Evolutionary conservation across 1,284 basidiomycete genomes (phyloP).

Genomic region (Cryptococcus sp.): DNA sequence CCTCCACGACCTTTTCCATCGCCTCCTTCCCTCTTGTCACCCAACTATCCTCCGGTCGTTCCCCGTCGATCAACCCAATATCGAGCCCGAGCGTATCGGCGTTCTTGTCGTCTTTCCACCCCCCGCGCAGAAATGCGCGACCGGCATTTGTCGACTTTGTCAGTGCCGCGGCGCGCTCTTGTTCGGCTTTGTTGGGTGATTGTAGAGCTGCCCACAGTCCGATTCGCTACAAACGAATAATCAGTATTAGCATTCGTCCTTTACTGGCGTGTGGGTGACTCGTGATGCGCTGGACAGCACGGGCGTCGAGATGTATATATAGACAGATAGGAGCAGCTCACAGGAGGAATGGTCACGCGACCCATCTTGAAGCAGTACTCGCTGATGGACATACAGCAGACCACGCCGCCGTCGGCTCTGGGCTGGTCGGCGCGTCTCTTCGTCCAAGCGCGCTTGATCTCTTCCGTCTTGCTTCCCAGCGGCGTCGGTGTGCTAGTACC

Average conservation of each 20-base stretch:
- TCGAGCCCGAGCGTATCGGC: slow-evolving; percentile 33
- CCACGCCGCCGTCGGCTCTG: slow-evolving; percentile 53
- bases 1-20: slow-evolving; percentile 31
- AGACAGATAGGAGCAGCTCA: background rate
- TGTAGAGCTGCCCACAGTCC: slow-evolving; percentile 33
- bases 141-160: slow-evolving; percentile 41
- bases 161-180: slow-evolving; percentile 26
- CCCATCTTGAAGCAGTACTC: slow-evolving; percentile 73
- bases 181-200: slow-evolving; percentile 21
- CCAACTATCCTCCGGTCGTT: slow-evolving; percentile 29
- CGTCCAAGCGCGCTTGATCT: slow-evolving; percentile 24
- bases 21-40: slow-evolving; percentile 24
- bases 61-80: slow-evolving; percentile 24
- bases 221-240: slow-evolving; percentile 25
- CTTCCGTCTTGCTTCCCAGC: slow-evolving; percentile 15
- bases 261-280: too few relatives aligned
- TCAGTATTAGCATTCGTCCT: background rate
- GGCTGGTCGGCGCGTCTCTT: slow-evolving; percentile 18
- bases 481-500: slow-evolving; percentile 11
- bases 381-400: slow-evolving; percentile 70
- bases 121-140: slow-evolving; percentile 34
- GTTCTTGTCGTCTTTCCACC: slow-evolving; percentile 44
- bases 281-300: background rate
- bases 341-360: slow-evolving; percentile 72
- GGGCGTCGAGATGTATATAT: background rate